Percentiles rank a stretch among this genome's conserved stretches.
These are phyloP conservation scores for Fusarium mexicanum DNA, from an alignment of 2,329 filamentous ascomycete species.

Conservation along the genomic window DNA sequence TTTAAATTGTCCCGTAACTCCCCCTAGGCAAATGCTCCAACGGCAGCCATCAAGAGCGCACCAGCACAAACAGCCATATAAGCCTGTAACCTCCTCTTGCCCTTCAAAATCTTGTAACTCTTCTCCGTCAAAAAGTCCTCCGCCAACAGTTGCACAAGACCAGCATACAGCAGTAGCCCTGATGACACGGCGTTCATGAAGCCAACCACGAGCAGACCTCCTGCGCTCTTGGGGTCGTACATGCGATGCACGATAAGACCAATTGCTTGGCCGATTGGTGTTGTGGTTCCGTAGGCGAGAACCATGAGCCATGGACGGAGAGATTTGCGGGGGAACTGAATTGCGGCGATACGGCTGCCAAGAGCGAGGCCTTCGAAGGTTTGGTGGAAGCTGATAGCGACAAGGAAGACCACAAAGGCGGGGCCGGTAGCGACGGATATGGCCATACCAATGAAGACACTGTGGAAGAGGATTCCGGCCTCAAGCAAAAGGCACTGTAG, in stretches of 20 bases:
- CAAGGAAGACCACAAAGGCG: slow-evolving; percentile 80
- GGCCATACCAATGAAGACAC: slow-evolving; percentile 88
- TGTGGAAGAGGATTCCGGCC: slow-evolving; percentile 86
- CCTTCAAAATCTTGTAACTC: slow-evolving; percentile 74
- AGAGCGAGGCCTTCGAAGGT: slow-evolving; percentile 90
- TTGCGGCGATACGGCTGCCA: slow-evolving; percentile 83
- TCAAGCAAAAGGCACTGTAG: slow-evolving; percentile 83
- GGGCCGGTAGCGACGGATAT: slow-evolving; percentile 83
- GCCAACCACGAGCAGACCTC: slow-evolving; percentile 82
- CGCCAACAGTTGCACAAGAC: slow-evolving; percentile 83
- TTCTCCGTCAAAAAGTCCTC: slow-evolving; percentile 85
- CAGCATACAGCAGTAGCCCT: slow-evolving; percentile 82
- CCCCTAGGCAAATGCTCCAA: slow-evolving; percentile 75
- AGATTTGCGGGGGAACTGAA: slow-evolving; percentile 79
- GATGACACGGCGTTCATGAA: slow-evolving; percentile 89
- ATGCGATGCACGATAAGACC: slow-evolving; percentile 80
- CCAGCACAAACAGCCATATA: slow-evolving; percentile 71
- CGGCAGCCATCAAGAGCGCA: slow-evolving; percentile 74
- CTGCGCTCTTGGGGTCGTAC: slow-evolving; percentile 81
- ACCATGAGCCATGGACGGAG: slow-evolving; percentile 86
- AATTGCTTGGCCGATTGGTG: slow-evolving; percentile 84
- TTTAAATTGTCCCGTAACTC: neutral
- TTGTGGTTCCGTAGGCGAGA: slow-evolving; percentile 78
- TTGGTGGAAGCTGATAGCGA: slow-evolving; percentile 86
- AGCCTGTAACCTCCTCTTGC: slow-evolving; percentile 68